Percentiles rank a stretch among this genome's conserved stretches.
These are phyloP conservation scores for Polytolypa hystricis DNA, from an alignment of 2,329 filamentous ascomycete species.

Conservation along the genomic window DNA sequence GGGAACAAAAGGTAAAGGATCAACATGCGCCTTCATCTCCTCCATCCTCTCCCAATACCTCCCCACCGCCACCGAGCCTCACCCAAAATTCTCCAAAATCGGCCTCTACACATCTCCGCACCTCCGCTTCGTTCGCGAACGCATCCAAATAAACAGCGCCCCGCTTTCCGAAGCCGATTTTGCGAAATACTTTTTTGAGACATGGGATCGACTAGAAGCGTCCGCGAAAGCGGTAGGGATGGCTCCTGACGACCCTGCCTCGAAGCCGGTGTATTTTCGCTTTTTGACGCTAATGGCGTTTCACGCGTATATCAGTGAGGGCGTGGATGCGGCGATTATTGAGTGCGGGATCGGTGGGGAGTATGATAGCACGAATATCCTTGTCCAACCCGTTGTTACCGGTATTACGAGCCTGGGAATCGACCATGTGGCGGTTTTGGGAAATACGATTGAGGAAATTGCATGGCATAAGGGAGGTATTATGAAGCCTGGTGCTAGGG, in stretches of 20 bases:
- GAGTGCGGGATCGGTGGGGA: slow-evolving; percentile 94
- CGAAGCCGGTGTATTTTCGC: slow-evolving; percentile 85
- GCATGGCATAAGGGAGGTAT: slow-evolving; percentile 90
- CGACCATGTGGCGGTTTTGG: slow-evolving; percentile 73
- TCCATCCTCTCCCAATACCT: slow-evolving; percentile 60
- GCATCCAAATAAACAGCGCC: slow-evolving; percentile 66
- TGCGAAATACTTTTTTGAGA: slow-evolving; percentile 67
- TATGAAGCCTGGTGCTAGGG: slow-evolving; percentile 56
- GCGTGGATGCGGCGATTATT: slow-evolving; percentile 66
- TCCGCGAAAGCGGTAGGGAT: slow-evolving; percentile 42
- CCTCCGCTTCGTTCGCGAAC: slow-evolving; percentile 69
- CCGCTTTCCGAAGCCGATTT: slow-evolving; percentile 61
- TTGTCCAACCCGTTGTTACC: slow-evolving; percentile 57
- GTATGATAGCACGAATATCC: slow-evolving; percentile 82
- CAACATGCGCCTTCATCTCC: slow-evolving; percentile 72
- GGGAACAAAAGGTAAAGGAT: slow-evolving; percentile 91
- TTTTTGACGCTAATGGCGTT: slow-evolving; percentile 83
- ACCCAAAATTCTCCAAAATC: slow-evolving; percentile 41
- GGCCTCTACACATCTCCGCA: slow-evolving; percentile 83
- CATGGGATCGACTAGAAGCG: slow-evolving; percentile 60
- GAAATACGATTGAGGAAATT: slow-evolving; percentile 67
- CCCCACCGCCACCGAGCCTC: slow-evolving; percentile 21
- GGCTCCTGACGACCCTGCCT: slow-evolving; percentile 40
- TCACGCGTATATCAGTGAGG: slow-evolving; percentile 67
- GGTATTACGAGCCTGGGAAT: slow-evolving; percentile 74